Conservation (phyloP, 179 eudicot species). For the Pouteria campechiana region DNA sequence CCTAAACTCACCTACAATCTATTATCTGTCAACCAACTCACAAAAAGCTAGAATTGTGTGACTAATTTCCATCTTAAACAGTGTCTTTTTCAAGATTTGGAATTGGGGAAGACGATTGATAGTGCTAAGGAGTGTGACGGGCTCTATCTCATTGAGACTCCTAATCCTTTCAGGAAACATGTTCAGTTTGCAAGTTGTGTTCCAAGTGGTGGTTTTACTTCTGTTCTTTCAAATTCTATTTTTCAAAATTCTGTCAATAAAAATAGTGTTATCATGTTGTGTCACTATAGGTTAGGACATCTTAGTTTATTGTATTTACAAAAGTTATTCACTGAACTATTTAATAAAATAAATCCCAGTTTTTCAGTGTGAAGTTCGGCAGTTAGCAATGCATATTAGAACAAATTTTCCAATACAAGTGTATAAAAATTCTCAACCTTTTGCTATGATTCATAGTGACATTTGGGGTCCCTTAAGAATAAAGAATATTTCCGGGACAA, state of each 20-base stretch:
- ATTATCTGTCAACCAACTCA: not conserved
- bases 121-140: not conserved
- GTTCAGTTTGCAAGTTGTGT: not conserved
- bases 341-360: no score
- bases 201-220: no score
- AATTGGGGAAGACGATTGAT: slow-evolving; percentile 1
- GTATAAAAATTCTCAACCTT: not conserved
- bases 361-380: no score
- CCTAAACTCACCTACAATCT: not conserved
- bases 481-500: not conserved
- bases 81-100: slow-evolving; percentile 2
- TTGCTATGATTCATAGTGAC: not conserved
- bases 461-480: slow-evolving; percentile 5
- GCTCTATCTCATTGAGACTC: not conserved
- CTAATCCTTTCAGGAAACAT: not conserved
- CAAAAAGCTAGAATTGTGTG: not conserved
- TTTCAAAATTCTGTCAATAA: not conserved
- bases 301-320: no score
- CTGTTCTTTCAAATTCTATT: no score
- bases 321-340: no score
- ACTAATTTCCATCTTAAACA: not conserved
- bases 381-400: not conserved
- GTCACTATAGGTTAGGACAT: not conserved
- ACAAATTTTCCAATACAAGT: not conserved
- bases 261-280: not conserved